Evolutionary conservation across 2,329 filamentous ascomycete species (phyloP), one percentile per base, ranked within the genome.

Genomic region (Metarhizium guizhouense): DNA sequence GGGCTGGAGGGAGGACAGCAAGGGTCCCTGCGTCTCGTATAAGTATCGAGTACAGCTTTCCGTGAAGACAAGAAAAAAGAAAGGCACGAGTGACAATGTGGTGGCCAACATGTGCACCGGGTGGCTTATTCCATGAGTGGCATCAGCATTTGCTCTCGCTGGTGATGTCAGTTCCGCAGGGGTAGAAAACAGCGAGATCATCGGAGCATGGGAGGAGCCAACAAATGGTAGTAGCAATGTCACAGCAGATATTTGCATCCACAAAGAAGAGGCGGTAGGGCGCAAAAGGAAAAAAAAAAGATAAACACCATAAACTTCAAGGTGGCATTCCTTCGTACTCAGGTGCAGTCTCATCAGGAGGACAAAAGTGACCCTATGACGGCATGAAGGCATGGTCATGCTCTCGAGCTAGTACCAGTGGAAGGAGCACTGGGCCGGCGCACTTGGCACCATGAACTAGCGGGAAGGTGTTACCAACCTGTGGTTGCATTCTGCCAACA

Each of bases 321-420:
- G 40, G 40, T 43, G 16, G 42, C 42, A 45, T 20, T 45, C 18
- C 16, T 20, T 40, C 51, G 34, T 29, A 38, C 3, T 54, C 25
- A 18, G 47, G 47, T 51, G 47, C 53, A 50, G 36, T 51, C 47
- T 20, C 10, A 36, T 53, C 40, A 47, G 51, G 40, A n/a, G 51
- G 40, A 53, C 51, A 47, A 38, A 47, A 16, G 42, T 54, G 47
- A 25, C 53, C 47, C 34, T 43, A 51, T 54, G 53, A 54, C 53
- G 38, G 49, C 53, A 54, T 43, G 53, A 14, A 25, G 29, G 10
- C 14, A 16, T 43, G 40, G 40, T 18, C 14, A 25, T 25, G 25
- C 25, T 25, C 25, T 25, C 25, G 25, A 25, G 25, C 25, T 25
- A 25, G 25, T 25, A 25, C 25, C 25, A 25, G 25, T 25, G 25